A percentile compares a stretch with the other conserved stretches of the same genome.
These are phyloP conservation scores for Xerocomus amazonicus DNA, from an alignment of 1,284 basidiomycete species.

Conservation along the genomic window DNA sequence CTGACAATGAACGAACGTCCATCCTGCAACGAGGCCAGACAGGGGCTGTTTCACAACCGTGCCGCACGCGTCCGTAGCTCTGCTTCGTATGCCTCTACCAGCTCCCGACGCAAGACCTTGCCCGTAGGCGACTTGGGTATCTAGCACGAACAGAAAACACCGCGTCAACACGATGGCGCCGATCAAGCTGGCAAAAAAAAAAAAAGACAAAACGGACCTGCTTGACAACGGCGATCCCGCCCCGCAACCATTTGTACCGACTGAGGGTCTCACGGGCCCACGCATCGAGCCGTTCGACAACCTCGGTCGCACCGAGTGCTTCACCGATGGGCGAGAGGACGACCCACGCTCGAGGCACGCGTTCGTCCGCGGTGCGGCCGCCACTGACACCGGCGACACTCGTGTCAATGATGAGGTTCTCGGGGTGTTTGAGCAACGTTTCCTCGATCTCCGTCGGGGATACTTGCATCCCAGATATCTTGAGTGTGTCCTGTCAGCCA, in stretches of 20 bases:
- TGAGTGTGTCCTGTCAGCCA: constrained; percentile 62
- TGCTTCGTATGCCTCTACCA: constrained; percentile 56
- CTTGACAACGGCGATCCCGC: constrained; percentile 61
- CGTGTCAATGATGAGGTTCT: constrained; percentile 54
- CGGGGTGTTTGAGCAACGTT: constrained; percentile 54
- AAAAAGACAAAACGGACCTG: constrained; percentile 40
- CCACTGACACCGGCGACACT: constrained; percentile 69
- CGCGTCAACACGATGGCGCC: neutral
- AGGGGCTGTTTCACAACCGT: constrained; percentile 12
- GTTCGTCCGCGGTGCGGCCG: constrained; percentile 63
- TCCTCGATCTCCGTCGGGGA: constrained; percentile 73
- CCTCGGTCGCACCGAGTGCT: constrained; percentile 41
- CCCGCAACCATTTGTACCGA: constrained; percentile 68
- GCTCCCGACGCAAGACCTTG: constrained; percentile 56
- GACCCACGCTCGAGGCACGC: constrained; percentile 70
- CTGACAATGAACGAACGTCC: neutral
- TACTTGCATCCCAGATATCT: constrained; percentile 71
- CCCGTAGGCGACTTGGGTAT: constrained; percentile 72
- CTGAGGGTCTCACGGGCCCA: constrained; percentile 63
- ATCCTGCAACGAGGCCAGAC: neutral
- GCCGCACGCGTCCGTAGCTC: constrained; percentile 11
- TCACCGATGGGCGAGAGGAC: constrained; percentile 56
- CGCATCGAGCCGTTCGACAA: constrained; percentile 45
- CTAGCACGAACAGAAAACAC: constrained; percentile 28
- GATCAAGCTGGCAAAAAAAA: neutral